A percentile compares a stretch with the other conserved stretches of the same genome.
Evolutionary conservation across 2,329 filamentous ascomycete species (phyloP).

Genomic region (Venturia oleaginea): DNA sequence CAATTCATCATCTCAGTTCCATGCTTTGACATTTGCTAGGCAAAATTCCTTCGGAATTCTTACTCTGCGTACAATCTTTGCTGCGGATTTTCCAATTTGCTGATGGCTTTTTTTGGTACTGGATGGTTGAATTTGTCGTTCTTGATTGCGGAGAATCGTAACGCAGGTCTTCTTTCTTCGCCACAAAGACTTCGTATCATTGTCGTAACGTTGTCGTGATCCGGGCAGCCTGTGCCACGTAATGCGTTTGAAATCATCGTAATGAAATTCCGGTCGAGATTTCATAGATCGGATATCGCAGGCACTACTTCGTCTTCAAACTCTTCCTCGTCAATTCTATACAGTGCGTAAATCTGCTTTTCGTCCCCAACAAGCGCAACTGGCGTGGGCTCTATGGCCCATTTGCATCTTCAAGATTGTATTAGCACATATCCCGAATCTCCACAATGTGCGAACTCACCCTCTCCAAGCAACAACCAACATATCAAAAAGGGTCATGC

Average conservation of each 20-base stretch:
- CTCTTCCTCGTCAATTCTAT: not conserved
- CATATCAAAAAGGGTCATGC: slow-evolving; percentile 5
- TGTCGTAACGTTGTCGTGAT: not conserved
- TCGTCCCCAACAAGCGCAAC: not conserved
- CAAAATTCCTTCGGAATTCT: not conserved
- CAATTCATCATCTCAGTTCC: not conserved
- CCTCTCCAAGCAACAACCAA: not conserved
- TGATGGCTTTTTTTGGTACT: not conserved
- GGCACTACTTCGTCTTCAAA: not conserved
- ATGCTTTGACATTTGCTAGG: not conserved
- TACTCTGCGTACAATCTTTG: not conserved
- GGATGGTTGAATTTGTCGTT: not conserved
- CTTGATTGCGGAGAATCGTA: not conserved
- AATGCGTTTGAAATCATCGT: not conserved
- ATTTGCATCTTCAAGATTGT: not conserved
- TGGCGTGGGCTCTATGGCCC: not conserved
- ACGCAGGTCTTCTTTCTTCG: not conserved
- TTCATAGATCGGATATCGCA: not conserved
- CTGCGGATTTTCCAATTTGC: not conserved
- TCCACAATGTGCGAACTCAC: not conserved
- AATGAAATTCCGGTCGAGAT: not conserved
- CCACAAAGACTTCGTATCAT: not conserved
- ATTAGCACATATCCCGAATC: not conserved
- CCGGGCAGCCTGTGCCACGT: not conserved
- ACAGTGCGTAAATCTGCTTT: slow-evolving; percentile 4